Conservation (phyloP, 192 early-diverging fungal genomes). For the Backusella sp. region DNA sequence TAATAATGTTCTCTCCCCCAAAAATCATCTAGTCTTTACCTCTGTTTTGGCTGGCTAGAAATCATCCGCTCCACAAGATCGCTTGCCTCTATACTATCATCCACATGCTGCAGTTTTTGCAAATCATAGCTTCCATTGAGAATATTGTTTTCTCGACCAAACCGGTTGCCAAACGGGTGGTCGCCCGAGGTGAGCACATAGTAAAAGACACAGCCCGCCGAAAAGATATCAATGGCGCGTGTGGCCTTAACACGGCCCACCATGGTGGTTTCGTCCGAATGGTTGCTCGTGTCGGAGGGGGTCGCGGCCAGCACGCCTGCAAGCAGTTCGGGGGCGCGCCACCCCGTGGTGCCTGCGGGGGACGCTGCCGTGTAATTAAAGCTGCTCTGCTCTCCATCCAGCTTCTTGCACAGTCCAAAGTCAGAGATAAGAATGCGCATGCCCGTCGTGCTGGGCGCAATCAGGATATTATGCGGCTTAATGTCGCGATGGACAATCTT, state of each 20-base stretch:
- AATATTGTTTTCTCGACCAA: constrained; percentile 88
- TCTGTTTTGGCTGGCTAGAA: constrained; percentile 64
- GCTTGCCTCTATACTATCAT: constrained; percentile 77
- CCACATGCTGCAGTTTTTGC: constrained; percentile 63
- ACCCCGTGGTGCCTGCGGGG: constrained; percentile 88
- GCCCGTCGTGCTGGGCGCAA: constrained; percentile 57
- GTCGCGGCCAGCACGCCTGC: constrained; percentile 25
- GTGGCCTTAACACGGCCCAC: constrained; percentile 59
- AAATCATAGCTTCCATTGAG: constrained; percentile 72
- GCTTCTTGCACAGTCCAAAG: constrained; percentile 93
- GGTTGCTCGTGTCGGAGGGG: neutral
- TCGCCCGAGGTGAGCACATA: constrained; percentile 85
- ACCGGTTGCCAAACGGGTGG: constrained; percentile 95
- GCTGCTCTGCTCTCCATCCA: constrained; percentile 90
- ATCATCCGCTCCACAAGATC: constrained; percentile 94
- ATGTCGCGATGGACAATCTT: constrained; percentile 98
- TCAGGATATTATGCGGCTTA: constrained; percentile 93
- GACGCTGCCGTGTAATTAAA: constrained; percentile 89
- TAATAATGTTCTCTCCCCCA: too few relatives aligned
- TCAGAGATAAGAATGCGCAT: constrained; percentile 89
- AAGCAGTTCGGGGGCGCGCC: constrained; percentile 91
- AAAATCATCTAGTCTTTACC: constrained; percentile 32
- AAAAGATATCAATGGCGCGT: constrained; percentile 92
- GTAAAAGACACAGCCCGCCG: constrained; percentile 92
- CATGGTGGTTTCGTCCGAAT: constrained; percentile 10